Percentiles rank a stretch among this genome's conserved stretches.
phyloP scores from a whole-genome alignment of 495 filamentous ascomycete genomes.

The Tuber borchii region DNA sequence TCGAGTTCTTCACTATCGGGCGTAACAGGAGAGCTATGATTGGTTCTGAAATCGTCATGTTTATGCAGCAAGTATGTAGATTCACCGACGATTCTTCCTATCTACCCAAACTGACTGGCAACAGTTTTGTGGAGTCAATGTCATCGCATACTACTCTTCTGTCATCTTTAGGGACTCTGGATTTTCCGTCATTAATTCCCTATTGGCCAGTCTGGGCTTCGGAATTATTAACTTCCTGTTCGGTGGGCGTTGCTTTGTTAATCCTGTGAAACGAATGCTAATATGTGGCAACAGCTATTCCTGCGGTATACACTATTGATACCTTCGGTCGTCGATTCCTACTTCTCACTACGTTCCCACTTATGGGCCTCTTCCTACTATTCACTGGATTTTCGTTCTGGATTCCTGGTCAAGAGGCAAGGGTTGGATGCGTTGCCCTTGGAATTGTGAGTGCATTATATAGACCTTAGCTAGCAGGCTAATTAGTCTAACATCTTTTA shows the following conservation, averaged over 20 bases:
- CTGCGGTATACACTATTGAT: conserved; percentile 75
- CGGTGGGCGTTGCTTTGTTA: conserved; percentile 26
- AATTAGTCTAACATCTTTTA: conserved; percentile 4
- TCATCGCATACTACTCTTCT: conserved; percentile 66
- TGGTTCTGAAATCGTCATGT: conserved; percentile 73
- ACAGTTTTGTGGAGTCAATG: conserved; percentile 48
- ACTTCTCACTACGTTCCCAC: conserved; percentile 67
- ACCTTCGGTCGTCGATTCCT: conserved; percentile 77
- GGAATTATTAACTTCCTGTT: conserved; percentile 77
- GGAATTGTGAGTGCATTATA: conserved; percentile 48
- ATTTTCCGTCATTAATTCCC: conserved; percentile 52
- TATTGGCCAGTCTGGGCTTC: conserved; percentile 65
- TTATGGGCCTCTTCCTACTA: conserved; percentile 65
- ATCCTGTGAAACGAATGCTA: background rate
- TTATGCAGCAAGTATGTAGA: conserved; percentile 66
- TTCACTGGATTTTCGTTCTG: conserved; percentile 78
- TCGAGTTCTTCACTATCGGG: conserved; percentile 65
- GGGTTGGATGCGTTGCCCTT: conserved; percentile 56
- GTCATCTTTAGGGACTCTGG: conserved; percentile 58
- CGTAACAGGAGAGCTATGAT: conserved; percentile 73
- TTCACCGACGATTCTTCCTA: background rate
- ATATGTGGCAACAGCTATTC: conserved; percentile 46
- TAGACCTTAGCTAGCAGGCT: background rate
- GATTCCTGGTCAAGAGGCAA: conserved; percentile 52
- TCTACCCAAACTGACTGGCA: conserved; percentile 14